Percentiles rank a stretch among this genome's conserved stretches.
phyloP scores from a whole-genome alignment of 768 basidiomycete species.

The Mycena galericulata region DNA sequence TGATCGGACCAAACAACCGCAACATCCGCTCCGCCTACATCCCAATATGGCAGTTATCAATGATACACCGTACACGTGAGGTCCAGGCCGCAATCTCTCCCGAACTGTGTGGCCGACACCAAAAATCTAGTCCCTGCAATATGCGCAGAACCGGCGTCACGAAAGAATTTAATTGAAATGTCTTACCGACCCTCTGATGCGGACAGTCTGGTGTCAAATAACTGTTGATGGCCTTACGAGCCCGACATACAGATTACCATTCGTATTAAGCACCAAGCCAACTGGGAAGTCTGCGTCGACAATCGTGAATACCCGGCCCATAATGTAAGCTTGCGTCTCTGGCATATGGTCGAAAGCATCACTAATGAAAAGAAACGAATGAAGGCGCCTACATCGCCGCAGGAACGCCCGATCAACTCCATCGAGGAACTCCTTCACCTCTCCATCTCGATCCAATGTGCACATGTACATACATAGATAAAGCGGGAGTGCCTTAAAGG shows the following conservation, averaged over 20 bases:
- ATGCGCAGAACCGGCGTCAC: constrained; percentile 24
- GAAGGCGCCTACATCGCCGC: no score
- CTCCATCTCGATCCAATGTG: no score
- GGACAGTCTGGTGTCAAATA: no score
- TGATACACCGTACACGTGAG: not conserved
- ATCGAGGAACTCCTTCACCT: no score
- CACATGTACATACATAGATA: no score
- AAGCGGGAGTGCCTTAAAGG: no score
- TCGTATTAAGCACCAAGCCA: constrained; percentile 62
- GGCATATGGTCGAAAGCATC: constrained; percentile 65
- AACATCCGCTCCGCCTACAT: constrained; percentile 13
- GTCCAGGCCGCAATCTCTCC: constrained; percentile 55
- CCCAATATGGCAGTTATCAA: constrained; percentile 13
- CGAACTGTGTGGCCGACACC: constrained; percentile 59
- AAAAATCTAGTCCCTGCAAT: constrained; percentile 54
- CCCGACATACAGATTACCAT: constrained; percentile 63
- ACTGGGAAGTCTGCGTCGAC: constrained; percentile 64
- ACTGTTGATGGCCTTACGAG: constrained; percentile 48
- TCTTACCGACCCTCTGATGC: not conserved
- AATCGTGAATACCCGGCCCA: constrained; percentile 66
- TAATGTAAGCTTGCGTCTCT: constrained; percentile 52
- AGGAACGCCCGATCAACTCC: no score
- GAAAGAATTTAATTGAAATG: constrained; percentile 55
- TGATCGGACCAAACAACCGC: constrained; percentile 7
- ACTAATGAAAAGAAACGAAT: constrained; percentile 42